phyloP scores from a whole-genome alignment of 2,329 filamentous ascomycete species.

The Zymoseptoria crescenta region DNA sequence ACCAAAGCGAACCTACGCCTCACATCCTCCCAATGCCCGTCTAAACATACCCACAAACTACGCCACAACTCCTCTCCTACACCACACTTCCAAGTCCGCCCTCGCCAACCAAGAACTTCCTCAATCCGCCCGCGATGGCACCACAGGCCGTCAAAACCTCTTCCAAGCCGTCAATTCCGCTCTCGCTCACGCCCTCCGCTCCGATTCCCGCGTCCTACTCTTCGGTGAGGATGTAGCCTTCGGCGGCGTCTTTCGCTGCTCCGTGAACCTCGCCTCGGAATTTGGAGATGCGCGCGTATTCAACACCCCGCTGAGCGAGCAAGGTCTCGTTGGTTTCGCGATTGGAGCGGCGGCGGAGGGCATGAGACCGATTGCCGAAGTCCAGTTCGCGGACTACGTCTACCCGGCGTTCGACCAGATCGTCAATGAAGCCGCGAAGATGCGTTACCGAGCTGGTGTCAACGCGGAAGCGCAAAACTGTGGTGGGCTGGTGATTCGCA shows the following conservation, averaged over 20 bases:
- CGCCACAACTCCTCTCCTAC: constrained; percentile 67
- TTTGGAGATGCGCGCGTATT: constrained; percentile 87
- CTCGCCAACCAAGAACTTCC: constrained; percentile 66
- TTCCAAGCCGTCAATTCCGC: constrained; percentile 93
- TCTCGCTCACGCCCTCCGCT: constrained; percentile 69
- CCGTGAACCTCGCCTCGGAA: constrained; percentile 75
- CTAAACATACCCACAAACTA: constrained; percentile 89
- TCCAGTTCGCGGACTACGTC: constrained; percentile 93
- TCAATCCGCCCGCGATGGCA: constrained; percentile 28
- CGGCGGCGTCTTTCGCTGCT: constrained; percentile 85
- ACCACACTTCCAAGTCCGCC: constrained; percentile 68
- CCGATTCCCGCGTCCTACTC: constrained; percentile 77
- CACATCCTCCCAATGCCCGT: constrained; percentile 44
- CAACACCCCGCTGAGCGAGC: constrained; percentile 90
- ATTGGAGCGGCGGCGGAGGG: constrained; percentile 86
- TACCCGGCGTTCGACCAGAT: constrained; percentile 91
- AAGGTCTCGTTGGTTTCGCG: constrained; percentile 89
- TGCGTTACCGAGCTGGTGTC: constrained; percentile 63
- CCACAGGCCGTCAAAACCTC: constrained; percentile 81
- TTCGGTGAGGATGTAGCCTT: constrained; percentile 98
- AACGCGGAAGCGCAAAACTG: constrained; percentile 38
- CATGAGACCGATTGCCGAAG: constrained; percentile 87
- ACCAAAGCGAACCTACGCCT: constrained; percentile 36
- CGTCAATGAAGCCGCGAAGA: constrained; percentile 87
- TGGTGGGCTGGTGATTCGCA: constrained; percentile 76